Base-by-base conservation (phyloP, 1,139 yeast genomes). In the Saccharomyces hybrid region DNA sequence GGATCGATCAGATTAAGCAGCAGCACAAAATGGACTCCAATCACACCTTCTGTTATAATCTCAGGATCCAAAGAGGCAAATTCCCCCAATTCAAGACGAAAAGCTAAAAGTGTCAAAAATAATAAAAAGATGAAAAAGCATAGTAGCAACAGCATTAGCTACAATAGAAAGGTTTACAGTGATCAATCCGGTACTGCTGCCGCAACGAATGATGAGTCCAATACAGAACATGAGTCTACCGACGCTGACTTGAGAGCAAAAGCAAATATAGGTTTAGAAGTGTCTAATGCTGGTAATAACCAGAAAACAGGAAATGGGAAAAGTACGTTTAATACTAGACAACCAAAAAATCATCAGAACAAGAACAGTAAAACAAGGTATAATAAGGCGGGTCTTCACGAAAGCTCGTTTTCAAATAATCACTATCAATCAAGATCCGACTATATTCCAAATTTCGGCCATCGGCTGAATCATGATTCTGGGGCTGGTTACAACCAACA, bases 1-100 rank as follows among this genome's bases (percentile, higher is more conserved):
- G 28, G 68, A 70, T 50, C 69, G 74, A 74, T 72, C 53, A 79
- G 78, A 57, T 78, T 83, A 60, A 80, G 86, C 38, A 82, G 84
- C 60, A 82, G 84, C 60, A 90, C 86, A 64, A 88, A 88, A 71
- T 89, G 96, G 96, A 86, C 88, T 49, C 96, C 96, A 14, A 83
- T 85, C 67, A 80, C 81, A 60, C 95, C 93, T 29, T 81, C 84
- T 59, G 84, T 86, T 54, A 55, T 56, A 7, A 81, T 38, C 11
- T 38, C 44, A 38, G 44, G 44, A 16, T 38, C 44, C 3, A 38
- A 38, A 13, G 25, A 16, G n/a, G 6, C 44, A 16, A 38, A 38
- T 38, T 48, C 49, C 19, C 19, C 19, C 32, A 48, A 49, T 44
- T 34, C 49, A 34, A 54, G 49, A 48, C 50, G 50, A 23, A 46